These are phyloP conservation scores for Metschnikowia amazonensis DNA, from an alignment of 805 yeast species.

Conservation along the genomic window DNA sequence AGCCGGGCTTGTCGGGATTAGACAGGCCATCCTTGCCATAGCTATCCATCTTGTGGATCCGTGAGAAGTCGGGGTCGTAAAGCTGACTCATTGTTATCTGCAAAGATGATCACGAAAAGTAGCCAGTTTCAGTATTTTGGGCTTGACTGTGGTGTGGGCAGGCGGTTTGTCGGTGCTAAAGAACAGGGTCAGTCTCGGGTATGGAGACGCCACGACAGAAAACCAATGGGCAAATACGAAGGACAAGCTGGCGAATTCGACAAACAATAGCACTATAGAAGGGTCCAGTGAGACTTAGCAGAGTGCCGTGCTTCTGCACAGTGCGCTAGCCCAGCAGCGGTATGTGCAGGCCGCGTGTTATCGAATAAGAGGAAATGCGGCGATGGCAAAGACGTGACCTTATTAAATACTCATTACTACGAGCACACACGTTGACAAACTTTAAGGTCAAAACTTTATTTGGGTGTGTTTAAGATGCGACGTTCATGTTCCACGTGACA, in stretches of 20 bases:
- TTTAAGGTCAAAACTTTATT: too few relatives aligned
- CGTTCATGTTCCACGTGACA: too few relatives aligned
- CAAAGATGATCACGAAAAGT: neutral
- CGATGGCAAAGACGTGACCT: neutral
- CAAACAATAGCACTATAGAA: neutral
- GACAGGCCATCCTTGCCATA: neutral
- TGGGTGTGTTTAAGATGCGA: too few relatives aligned
- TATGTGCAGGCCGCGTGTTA: neutral
- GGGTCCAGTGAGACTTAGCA: neutral
- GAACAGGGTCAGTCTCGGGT: neutral
- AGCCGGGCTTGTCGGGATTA: neutral
- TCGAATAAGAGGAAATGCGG: neutral
- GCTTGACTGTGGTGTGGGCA: neutral
- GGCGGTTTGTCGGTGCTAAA: neutral
- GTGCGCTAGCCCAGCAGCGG: neutral
- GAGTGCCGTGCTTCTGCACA: neutral
- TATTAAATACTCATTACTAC: neutral
- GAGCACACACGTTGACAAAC: too few relatives aligned
- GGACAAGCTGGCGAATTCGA: neutral
- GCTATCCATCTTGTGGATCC: neutral
- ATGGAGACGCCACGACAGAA: neutral
- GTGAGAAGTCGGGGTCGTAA: neutral
- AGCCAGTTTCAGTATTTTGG: neutral
- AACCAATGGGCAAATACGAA: neutral
- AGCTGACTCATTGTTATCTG: slow-evolving; percentile 3